Evolutionary conservation across 1,139 yeast genomes (phyloP), one percentile per base, ranked within the genome.

Genomic region (Scheffersomyces lignicola): DNA sequence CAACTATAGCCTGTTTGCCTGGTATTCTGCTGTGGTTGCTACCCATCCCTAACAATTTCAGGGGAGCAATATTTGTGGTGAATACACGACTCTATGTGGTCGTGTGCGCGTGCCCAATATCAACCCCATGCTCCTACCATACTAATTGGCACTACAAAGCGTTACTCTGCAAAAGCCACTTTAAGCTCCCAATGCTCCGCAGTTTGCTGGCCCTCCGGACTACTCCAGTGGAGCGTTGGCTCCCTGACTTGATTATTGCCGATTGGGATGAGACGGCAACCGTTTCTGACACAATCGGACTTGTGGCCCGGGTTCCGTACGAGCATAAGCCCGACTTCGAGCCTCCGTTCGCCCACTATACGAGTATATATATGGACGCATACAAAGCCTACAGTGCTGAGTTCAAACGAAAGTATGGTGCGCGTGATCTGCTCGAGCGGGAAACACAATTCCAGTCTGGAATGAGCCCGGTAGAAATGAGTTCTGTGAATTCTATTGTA

Each of bases 191-290:
- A 9, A 29, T 18, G 24, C 13, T 29, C 12, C 14, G 24, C 10
- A 15, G 16, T 18, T 5, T 18, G 13, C 14, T 18, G 14, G 13
- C 16, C 8, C 20, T 29, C 11, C 17, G 11, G 14, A 9, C 18
- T 7, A 14, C 16, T 5, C 10, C 10, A 23, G 5, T 9, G 5
- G 26, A 23, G 13, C 26, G 26, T 7, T 24, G 28, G 20, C 5
- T 10, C 7, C 45, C 47, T 9, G 36, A 39, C 10, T 16, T 40
- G 24, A 47, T 77, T 12, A 62, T 77, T 1, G 50, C 75, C 2
- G 92, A 83, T 49, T 83, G 86, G 82, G 92, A 83, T 51, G 90
- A 82, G 39, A 83, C 90, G 0, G 65, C 80, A 18, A 81, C 90
- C 1, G 44, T 51, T 7, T 46, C 54, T 11, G 90, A 83, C 52